phyloP scores from a whole-genome alignment of 345 rosid species.

The Firmiana major region DNA sequence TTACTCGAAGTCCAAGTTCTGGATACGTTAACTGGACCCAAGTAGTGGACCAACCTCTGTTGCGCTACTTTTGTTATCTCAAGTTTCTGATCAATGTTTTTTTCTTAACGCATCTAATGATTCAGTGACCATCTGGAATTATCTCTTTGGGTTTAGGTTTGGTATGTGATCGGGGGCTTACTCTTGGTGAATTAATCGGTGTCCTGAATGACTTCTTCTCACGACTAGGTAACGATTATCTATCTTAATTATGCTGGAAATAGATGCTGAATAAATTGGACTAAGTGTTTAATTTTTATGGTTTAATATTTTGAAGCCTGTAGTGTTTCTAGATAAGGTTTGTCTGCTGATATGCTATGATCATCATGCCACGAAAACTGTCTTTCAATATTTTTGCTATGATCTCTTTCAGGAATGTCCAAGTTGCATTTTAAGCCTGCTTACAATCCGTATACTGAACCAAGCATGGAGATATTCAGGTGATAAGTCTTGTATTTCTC shows the following conservation, averaged over 20 bases:
- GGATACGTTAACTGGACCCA: slow-evolving; percentile 1
- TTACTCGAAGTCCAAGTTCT: background rate
- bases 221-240: slow-evolving; percentile 55
- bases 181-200: slow-evolving; percentile 89
- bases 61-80: background rate
- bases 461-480: slow-evolving; percentile 98
- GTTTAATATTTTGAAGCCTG: background rate
- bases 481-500: slow-evolving; percentile 16
- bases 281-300: background rate
- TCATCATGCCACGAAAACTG: background rate
- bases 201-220: slow-evolving; percentile 83
- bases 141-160: slow-evolving; percentile 54
- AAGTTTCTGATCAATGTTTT: background rate
- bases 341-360: background rate
- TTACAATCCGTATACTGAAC: slow-evolving; percentile 96
- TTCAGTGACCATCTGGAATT: background rate
- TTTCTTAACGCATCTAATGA: background rate
- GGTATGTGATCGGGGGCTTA: slow-evolving; percentile 88
- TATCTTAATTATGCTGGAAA: background rate
- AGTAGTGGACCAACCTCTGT: background rate
- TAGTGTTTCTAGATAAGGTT: background rate
- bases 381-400: background rate
- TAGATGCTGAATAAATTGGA: slow-evolving; percentile 4
- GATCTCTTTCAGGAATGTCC: slow-evolving; percentile 66
- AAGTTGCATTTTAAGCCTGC: slow-evolving; percentile 88